A percentile compares a stretch with the other conserved stretches of the same genome.
These are phyloP conservation scores for Lachnellula arida DNA, from an alignment of 2,329 filamentous ascomycete species.

Conservation along the genomic window DNA sequence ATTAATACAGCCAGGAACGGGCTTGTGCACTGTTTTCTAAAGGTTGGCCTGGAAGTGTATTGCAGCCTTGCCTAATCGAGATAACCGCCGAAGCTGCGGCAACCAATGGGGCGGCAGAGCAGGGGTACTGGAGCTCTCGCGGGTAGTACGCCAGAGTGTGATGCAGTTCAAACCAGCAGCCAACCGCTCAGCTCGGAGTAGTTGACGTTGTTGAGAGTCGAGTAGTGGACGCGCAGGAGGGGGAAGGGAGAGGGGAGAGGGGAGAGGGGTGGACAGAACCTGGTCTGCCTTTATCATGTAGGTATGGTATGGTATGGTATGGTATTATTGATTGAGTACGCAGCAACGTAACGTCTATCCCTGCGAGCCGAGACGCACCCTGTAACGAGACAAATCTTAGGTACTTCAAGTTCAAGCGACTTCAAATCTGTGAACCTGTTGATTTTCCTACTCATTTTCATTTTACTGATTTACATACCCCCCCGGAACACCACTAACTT, in stretches of 20 bases:
- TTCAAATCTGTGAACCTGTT: too few relatives aligned
- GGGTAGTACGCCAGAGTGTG: slow-evolving; percentile 26
- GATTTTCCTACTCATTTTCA: too few relatives aligned
- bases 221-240: slow-evolving; percentile 9
- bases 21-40: slow-evolving; percentile 11
- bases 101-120: slow-evolving; percentile 25
- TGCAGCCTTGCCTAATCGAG: slow-evolving; percentile 30
- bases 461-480: too few relatives aligned
- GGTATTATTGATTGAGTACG: not conserved
- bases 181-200: slow-evolving; percentile 10
- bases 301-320: too few relatives aligned
- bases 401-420: too few relatives aligned
- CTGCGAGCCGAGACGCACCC: too few relatives aligned
- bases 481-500: too few relatives aligned
- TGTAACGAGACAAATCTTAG: too few relatives aligned
- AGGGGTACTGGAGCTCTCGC: slow-evolving; percentile 21
- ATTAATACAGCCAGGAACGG: not conserved
- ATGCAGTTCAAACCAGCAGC: slow-evolving; percentile 13
- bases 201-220: not conserved
- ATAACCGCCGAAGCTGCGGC: slow-evolving; percentile 29
- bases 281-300: not conserved
- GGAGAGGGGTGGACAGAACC: not conserved
- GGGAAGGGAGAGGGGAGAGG: slow-evolving; percentile 17
- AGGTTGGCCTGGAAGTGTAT: slow-evolving; percentile 13
- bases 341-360: not conserved